Evolutionary conservation across 2,329 filamentous ascomycete genomes (phyloP), one percentile per base, ranked within the genome.

Genomic region (Botryotinia calthae): DNA sequence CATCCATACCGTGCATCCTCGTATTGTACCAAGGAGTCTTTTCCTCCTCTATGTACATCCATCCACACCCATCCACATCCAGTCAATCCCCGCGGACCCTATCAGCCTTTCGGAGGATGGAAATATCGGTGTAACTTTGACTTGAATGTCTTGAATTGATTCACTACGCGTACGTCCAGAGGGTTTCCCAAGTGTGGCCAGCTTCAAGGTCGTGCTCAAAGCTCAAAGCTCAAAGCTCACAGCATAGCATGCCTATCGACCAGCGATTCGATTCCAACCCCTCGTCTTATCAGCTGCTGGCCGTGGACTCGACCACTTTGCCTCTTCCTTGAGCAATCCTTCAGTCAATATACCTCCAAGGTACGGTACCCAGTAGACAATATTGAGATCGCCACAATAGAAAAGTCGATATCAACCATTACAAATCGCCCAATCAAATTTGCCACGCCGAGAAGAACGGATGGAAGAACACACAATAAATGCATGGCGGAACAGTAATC

Each of bases 41-140:
- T 46, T 22, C 31, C 16, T 58, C 40, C 46, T 31, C 44, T 22
- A 44, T 10, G n/a, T 56, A 31, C 46, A 71, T 54, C 59, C 42
- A 42, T 40, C 48, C 48, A 31, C 46, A 71, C 42, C 59, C 42
- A 42, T 40, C 48, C 48, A n/a, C 5, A 63, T 22, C 59, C 58
- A 71, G 58, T 64, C 69, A 42, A 40, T 65, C 25, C 3, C 68
- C 34, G 54, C 68, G 42, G 58, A 63, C 58, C 56, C 42, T 71
- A 63, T 64, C 69, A 51, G 70, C 70, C 44, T 62, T 65, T 61
- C 48, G 70, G 61, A 56, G 63, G 22, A 66, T 51, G 61, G 37
- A 66, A 71, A 66, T 66, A 71, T 40, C 37, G 37, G 61, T 66
- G 70, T 71, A 66, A 48, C 58, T 25, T 44, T 66, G 61, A 28